Percentiles rank a stretch among this genome's conserved stretches.
Evolutionary conservation across 805 yeast genomes (phyloP).

Genomic region (Candida anglica): DNA sequence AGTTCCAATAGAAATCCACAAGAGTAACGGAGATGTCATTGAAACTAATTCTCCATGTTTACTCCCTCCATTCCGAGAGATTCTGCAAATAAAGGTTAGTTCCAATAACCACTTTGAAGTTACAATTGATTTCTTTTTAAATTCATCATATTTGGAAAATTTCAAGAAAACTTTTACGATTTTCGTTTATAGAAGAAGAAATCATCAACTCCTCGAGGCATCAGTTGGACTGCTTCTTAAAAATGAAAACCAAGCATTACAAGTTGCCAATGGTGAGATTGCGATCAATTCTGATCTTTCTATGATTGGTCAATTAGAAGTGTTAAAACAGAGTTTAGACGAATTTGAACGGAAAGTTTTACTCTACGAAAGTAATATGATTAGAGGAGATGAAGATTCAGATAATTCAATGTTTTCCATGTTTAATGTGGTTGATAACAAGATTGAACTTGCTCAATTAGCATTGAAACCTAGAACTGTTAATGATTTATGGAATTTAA

Average conservation of each 20-base stretch:
- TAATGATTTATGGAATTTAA: slow-evolving; percentile 64
- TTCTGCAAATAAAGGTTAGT: slow-evolving; percentile 44
- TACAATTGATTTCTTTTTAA: slow-evolving; percentile 36
- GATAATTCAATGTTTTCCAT: slow-evolving; percentile 37
- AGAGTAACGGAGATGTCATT: slow-evolving; percentile 33
- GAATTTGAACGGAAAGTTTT: slow-evolving; percentile 28
- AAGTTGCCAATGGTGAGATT: slow-evolving; percentile 23
- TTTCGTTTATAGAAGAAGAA: slow-evolving; percentile 47
- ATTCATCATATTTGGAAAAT: slow-evolving; percentile 39
- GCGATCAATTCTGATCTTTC: slow-evolving; percentile 20
- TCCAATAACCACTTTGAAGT: slow-evolving; percentile 53
- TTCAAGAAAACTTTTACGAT: slow-evolving; percentile 45
- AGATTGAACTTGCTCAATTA: slow-evolving; percentile 45
- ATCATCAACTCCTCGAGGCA: slow-evolving; percentile 33
- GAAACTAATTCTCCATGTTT: slow-evolving; percentile 58
- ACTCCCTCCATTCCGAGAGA: slow-evolving; percentile 54
- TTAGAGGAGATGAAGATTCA: slow-evolving; percentile 11
- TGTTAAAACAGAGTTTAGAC: slow-evolving; percentile 17
- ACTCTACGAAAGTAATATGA: slow-evolving; percentile 20
- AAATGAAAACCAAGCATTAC: slow-evolving; percentile 28
- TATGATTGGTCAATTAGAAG: slow-evolving; percentile 16
- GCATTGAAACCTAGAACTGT: slow-evolving; percentile 40
- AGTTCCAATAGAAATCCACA: slow-evolving; percentile 35
- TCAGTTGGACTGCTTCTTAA: slow-evolving; percentile 29
- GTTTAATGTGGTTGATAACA: slow-evolving; percentile 46